phyloP scores from a whole-genome alignment of 202 grass and related monocot genomes.

The Digitaria exilis region DNA sequence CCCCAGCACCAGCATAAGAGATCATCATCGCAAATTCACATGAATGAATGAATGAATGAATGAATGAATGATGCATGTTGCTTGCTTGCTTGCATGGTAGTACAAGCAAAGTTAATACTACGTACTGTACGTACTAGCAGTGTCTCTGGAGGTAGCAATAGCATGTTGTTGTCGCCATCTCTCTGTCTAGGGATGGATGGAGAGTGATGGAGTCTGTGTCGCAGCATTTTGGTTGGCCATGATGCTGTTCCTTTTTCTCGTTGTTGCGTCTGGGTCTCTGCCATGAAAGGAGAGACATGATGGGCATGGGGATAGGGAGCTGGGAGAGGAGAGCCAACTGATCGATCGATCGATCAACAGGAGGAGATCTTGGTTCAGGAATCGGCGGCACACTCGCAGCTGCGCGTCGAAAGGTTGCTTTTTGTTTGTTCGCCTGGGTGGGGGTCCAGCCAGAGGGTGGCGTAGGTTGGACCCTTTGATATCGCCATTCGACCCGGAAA shows the following conservation, averaged over 20 bases:
- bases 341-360: neutral
- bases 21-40: neutral
- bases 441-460: neutral
- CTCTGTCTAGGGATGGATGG: neutral
- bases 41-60: constrained; percentile 34
- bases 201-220: neutral
- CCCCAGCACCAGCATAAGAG: neutral
- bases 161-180: neutral
- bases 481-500: too few relatives aligned
- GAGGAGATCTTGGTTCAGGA: constrained; percentile 16
- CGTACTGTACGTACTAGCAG: constrained; percentile 12
- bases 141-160: neutral
- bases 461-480: constrained; percentile 24
- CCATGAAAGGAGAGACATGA: constrained; percentile 45
- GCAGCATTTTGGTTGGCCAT: constrained; percentile 54
- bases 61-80: constrained; percentile 32
- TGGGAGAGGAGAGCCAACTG: neutral
- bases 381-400: constrained; percentile 35
- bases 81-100: constrained; percentile 29
- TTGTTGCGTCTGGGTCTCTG: constrained; percentile 18
- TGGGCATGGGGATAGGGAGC: neutral
- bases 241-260: constrained; percentile 42
- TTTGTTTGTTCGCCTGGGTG: constrained; percentile 56
- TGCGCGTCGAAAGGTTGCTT: constrained; percentile 57
- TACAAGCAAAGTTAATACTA: constrained; percentile 21